phyloP scores from a whole-genome alignment of 2,329 filamentous ascomycete genomes.

The Colletotrichum paranaense region DNA sequence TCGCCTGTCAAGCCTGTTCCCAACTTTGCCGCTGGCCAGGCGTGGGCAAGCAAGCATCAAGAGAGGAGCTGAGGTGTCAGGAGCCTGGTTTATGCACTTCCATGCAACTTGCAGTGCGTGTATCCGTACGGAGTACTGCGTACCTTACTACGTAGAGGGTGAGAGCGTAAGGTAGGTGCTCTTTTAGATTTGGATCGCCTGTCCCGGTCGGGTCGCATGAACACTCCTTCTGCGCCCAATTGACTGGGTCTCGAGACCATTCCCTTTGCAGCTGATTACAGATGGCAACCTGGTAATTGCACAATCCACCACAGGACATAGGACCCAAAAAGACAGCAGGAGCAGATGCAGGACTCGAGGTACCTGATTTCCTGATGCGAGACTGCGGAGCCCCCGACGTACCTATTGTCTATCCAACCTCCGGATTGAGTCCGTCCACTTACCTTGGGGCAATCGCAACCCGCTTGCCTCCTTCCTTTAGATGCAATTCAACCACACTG shows the following conservation, averaged over 20 bases:
- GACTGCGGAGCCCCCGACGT: not conserved
- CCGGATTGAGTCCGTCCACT: not conserved
- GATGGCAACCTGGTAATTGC: slow-evolving; percentile 36
- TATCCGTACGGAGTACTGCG: no score
- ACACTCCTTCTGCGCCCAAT: slow-evolving; percentile 33
- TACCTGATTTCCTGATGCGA: not conserved
- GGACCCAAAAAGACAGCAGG: not conserved
- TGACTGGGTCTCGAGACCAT: slow-evolving; percentile 32
- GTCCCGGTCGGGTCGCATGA: slow-evolving; percentile 36
- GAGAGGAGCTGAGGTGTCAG: slow-evolving; percentile 21
- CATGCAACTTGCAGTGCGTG: not conserved
- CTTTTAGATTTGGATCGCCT: slow-evolving; percentile 37
- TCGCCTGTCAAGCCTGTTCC: not conserved
- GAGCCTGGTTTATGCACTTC: slow-evolving; percentile 30
- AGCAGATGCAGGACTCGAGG: not conserved
- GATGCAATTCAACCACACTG: not conserved
- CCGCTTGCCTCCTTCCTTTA: not conserved
- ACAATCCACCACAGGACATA: slow-evolving; percentile 23
- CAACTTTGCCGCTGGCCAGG: not conserved
- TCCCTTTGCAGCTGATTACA: slow-evolving; percentile 34
- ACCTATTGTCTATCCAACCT: not conserved
- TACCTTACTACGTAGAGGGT: not conserved
- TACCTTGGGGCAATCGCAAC: not conserved
- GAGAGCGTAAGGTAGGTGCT: not conserved
- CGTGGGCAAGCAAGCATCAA: not conserved